Conservation (phyloP, 257 asterid species). For the Nicotiana sylvestris region DNA sequence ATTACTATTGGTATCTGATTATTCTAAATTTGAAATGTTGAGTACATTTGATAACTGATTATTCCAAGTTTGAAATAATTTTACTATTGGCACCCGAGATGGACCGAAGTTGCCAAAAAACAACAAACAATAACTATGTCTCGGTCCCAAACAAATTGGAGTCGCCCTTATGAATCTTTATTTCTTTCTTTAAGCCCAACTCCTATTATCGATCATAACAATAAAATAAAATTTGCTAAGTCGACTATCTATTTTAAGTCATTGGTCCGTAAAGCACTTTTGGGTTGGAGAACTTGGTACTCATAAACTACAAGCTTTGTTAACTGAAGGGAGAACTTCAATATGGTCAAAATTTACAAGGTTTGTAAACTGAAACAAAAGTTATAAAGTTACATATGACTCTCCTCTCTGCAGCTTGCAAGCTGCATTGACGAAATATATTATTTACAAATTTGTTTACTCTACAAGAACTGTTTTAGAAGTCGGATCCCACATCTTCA, state of each 20-base stretch:
- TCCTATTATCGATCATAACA: not conserved
- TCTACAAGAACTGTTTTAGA: not conserved
- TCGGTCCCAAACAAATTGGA: too few species aligned
- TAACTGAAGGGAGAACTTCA: not conserved
- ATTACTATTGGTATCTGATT: not conserved
- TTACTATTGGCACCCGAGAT: not conserved
- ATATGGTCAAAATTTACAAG: not conserved
- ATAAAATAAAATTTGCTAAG: not conserved
- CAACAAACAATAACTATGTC: too few species aligned
- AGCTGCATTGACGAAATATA: not conserved
- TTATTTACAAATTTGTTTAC: not conserved
- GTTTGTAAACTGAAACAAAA: not conserved
- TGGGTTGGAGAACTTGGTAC: not conserved
- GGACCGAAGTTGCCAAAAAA: not conserved
- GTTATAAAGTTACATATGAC: not conserved
- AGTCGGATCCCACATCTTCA: not conserved
- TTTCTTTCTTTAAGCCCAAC: too few species aligned
- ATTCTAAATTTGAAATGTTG: not conserved
- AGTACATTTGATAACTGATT: not conserved
- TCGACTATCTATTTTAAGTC: not conserved
- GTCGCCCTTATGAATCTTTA: too few species aligned
- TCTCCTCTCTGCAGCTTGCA: not conserved
- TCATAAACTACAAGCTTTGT: not conserved
- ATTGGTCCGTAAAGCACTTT: not conserved
- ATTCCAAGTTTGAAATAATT: not conserved